Base-by-base conservation (phyloP, 2,329 filamentous ascomycete species). In the Metarhizium robertsii region DNA sequence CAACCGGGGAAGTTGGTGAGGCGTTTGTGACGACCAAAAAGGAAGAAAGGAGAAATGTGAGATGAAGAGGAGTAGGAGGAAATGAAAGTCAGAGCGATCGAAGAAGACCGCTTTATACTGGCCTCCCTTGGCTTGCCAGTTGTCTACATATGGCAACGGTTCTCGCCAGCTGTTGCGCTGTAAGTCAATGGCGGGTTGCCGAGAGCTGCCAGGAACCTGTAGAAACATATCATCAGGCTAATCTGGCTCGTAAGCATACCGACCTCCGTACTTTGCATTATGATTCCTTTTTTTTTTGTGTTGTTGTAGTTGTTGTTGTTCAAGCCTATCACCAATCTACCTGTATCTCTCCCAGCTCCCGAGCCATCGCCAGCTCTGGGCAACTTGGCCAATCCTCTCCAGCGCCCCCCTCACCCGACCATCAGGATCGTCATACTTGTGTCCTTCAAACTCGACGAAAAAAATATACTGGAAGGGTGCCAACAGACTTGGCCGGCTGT, bases 381-480 rank as follows among this genome's bases (percentile, higher is more conserved):
- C 83, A 59, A 83, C 79, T 34, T 67, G 67, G 1, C 71, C 73
- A 60, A 91, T 74, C 60, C 79, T 79, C 52, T 73, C 73, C 66
- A 92, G 69, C 30, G 84, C 86, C 25, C 71, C 71, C 57, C 80
- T 77, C 16, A 91, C 85, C 58, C 76, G 75, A 3, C 77, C 79
- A 53, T 79, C 75, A 2, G 76, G 75, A 62, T 83, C 82, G 20
- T 69, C 62, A 53, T 67, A 59, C 57, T 61, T 70, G 67, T 83
- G 79, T 1, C 87, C 86, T 67, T 87, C 81, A 64, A 95, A 91
- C 75, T 97, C 92, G 34, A 96, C 85, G 67, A 97, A 92, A 73
- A 97, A 96, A 42, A 96, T 81, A 72, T 97, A 97, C 68, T 95
- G 85, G 82, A 95, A 97, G 20, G 87, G 83, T 61, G 76, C 73